Conservation (phyloP, 2,329 filamentous ascomycete species). For the Monilinia aucupariae region DNA sequence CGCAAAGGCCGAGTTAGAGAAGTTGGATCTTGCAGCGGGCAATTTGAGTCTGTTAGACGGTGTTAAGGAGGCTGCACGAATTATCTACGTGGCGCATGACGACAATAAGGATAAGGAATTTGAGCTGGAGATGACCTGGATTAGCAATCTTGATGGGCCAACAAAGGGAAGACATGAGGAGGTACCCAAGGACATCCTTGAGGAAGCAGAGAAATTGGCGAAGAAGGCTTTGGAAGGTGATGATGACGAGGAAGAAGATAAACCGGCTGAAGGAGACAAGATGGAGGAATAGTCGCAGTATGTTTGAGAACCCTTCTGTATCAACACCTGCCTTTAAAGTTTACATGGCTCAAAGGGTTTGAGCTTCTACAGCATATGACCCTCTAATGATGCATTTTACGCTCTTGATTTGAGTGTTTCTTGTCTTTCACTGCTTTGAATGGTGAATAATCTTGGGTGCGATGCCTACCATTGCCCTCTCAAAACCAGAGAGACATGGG, state of each 20-base stretch:
- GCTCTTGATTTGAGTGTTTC: neutral
- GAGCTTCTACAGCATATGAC: slow-evolving; percentile 15
- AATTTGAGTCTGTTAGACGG: slow-evolving; percentile 76
- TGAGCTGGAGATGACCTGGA: slow-evolving; percentile 98
- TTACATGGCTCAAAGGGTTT: slow-evolving; percentile 5
- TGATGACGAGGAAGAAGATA: slow-evolving; percentile 70
- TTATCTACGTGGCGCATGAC: slow-evolving; percentile 96
- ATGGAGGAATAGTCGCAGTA: slow-evolving; percentile 71
- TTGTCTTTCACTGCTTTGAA: neutral
- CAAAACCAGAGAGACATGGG: neutral
- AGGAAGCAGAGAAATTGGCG: slow-evolving; percentile 88
- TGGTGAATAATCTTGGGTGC: neutral
- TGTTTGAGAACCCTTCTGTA: slow-evolving; percentile 31
- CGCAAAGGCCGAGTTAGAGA: slow-evolving; percentile 97
- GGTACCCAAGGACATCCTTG: slow-evolving; percentile 82
- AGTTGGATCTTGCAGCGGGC: slow-evolving; percentile 78
- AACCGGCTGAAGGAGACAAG: slow-evolving; percentile 62
- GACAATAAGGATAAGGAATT: slow-evolving; percentile 99
- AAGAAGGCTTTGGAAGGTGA: slow-evolving; percentile 86
- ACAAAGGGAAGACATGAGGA: slow-evolving; percentile 91
- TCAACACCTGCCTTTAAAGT: slow-evolving; percentile 27
- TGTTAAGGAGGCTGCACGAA: slow-evolving; percentile 92
- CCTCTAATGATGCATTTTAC: slow-evolving; percentile 17
- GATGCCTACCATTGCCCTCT: neutral
- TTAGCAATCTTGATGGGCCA: slow-evolving; percentile 76